A percentile compares a stretch with the other conserved stretches of the same genome.
These are phyloP conservation scores for Chondrus crispus DNA, from an alignment of 23 red algal species.

Conservation along the genomic window DNA sequence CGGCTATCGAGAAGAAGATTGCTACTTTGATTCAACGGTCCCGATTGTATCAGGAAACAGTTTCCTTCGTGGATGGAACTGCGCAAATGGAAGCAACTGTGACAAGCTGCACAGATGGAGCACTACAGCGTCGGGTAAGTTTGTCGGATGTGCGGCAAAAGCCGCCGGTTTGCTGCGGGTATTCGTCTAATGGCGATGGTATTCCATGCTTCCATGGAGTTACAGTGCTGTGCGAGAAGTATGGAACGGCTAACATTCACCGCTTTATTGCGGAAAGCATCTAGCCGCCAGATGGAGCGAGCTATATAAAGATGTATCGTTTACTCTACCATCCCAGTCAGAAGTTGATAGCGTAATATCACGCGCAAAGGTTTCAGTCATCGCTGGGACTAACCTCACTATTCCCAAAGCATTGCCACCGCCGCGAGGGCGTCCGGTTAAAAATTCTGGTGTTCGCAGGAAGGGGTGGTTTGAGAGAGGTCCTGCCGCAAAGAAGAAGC, in stretches of 20 bases:
- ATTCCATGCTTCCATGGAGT: constrained; percentile 21
- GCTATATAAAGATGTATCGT: not conserved
- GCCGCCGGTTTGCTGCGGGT: constrained; percentile 7
- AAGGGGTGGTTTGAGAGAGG: not conserved
- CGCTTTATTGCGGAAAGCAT: not conserved
- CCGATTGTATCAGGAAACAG: not conserved
- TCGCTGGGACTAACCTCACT: not conserved
- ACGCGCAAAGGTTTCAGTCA: not conserved
- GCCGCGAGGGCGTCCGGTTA: not conserved
- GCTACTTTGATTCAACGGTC: not conserved
- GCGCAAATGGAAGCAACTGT: constrained; percentile 25
- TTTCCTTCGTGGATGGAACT: not conserved
- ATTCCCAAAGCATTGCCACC: not conserved
- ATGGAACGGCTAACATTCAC: constrained; percentile 8
- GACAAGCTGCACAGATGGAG: not conserved
- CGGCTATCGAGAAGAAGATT: not conserved
- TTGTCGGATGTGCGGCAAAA: not conserved
- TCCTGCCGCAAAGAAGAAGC: not conserved
- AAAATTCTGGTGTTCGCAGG: not conserved
- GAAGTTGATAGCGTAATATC: not conserved
- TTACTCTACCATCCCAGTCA: not conserved
- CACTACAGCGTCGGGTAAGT: not conserved
- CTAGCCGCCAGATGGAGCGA: not conserved
- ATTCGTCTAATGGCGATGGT: constrained; percentile 20
- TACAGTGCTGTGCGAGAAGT: not conserved